Percentiles rank a stretch among this genome's conserved stretches.
Evolutionary conservation across 192 early-diverging fungal species (phyloP).

Genomic region (Paraglomus occultum): DNA sequence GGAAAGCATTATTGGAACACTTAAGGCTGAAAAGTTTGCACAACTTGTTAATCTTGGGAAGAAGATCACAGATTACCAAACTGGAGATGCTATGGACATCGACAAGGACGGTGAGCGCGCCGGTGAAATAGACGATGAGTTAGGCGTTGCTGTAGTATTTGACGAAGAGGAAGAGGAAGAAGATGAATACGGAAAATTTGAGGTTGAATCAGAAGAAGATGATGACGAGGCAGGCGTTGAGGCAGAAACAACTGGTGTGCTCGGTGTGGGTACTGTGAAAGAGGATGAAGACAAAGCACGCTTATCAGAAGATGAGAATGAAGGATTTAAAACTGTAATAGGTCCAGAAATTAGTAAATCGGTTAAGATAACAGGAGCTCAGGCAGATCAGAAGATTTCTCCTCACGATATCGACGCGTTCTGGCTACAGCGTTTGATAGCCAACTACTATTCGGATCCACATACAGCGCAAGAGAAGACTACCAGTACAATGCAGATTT

Average conservation of each 20-base stretch:
- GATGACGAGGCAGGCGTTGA: constrained; percentile 57
- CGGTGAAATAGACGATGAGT: constrained; percentile 77
- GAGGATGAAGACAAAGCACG: constrained; percentile 52
- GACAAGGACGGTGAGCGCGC: constrained; percentile 56
- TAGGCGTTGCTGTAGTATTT: constrained; percentile 94
- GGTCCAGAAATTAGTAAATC: constrained; percentile 40
- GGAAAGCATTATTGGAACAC: constrained; percentile 67
- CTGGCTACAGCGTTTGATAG: constrained; percentile 90
- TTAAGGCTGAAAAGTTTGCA: constrained; percentile 82
- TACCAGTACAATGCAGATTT: constrained; percentile 64
- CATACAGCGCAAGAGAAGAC: constrained; percentile 90
- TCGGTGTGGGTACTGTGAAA: constrained; percentile 39
- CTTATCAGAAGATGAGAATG: constrained; percentile 56
- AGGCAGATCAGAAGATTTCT: constrained; percentile 44
- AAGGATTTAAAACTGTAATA: constrained; percentile 51
- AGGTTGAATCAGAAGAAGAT: constrained; percentile 62
- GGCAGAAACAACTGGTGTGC: constrained; percentile 36
- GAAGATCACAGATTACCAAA: constrained; percentile 88
- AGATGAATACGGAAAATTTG: constrained; percentile 65
- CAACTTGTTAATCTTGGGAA: constrained; percentile 89
- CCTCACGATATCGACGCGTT: constrained; percentile 95
- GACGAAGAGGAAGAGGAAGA: constrained; percentile 93
- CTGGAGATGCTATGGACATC: constrained; percentile 49
- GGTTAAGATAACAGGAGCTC: constrained; percentile 35
- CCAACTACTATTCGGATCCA: constrained; percentile 81